Conservation (phyloP, 257 asterid species). For the Fraxinus anomala region DNA sequence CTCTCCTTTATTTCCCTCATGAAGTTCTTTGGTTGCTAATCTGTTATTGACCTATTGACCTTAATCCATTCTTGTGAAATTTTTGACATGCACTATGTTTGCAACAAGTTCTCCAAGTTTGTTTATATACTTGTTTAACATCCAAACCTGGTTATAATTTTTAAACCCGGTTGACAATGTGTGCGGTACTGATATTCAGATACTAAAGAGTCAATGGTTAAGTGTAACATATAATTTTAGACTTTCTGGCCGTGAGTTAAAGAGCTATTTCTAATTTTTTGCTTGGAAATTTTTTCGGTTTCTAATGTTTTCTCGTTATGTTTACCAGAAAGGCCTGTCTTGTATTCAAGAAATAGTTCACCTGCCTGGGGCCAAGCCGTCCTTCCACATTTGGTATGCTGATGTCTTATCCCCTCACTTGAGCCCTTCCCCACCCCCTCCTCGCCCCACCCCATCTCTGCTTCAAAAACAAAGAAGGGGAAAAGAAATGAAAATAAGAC, state of each 20-base stretch:
- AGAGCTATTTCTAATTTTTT: background rate
- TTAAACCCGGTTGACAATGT: constrained; percentile 5
- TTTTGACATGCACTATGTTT: constrained; percentile 8
- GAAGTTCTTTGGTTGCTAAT: background rate
- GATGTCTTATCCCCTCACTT: constrained; percentile 8
- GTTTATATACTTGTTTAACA: background rate
- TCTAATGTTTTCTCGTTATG: constrained; percentile 24
- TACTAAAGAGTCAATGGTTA: background rate
- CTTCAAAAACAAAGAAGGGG: background rate
- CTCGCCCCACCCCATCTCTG: background rate
- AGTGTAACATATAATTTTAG: constrained; percentile 8
- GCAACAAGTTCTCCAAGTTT: constrained; percentile 11
- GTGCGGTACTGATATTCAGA: background rate
- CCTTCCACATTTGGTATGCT: constrained; percentile 80
- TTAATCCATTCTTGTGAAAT: background rate
- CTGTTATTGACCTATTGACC: background rate
- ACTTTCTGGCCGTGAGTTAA: background rate
- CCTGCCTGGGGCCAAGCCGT: constrained; percentile 66
- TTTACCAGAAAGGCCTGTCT: constrained; percentile 71
- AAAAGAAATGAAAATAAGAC: constrained; percentile 1
- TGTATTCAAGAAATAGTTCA: constrained; percentile 59
- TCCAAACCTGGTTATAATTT: background rate
- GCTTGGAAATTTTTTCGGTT: background rate
- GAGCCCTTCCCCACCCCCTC: background rate
- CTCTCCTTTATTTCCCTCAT: constrained; percentile 1